Percentiles rank a stretch among this genome's conserved stretches.
These are phyloP conservation scores for Lantana camara DNA, from an alignment of 257 asterid genomes.

Conservation along the genomic window DNA sequence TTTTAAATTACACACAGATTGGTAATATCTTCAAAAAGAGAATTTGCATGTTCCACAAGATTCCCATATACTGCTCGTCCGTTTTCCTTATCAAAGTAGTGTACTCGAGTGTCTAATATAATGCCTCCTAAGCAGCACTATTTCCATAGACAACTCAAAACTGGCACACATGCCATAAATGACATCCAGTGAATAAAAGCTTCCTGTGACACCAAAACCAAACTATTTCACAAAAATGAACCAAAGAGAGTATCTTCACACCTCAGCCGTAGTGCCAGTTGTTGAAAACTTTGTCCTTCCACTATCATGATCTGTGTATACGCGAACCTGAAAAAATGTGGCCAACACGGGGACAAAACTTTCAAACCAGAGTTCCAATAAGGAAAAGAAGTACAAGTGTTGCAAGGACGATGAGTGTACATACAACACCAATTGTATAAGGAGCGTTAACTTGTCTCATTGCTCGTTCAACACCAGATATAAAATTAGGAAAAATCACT, in stretches of 20 bases:
- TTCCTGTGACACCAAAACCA: neutral
- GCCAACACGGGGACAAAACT: conserved; percentile 22
- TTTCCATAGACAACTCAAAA: no score
- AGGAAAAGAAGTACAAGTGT: conserved; percentile 16
- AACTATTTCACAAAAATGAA: conserved; percentile 2
- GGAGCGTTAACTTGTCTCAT: conserved; percentile 79
- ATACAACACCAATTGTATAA: conserved; percentile 85
- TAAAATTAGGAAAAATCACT: conserved; percentile 66
- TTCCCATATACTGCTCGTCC: neutral
- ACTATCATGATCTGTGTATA: conserved; percentile 54
- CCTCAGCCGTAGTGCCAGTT: conserved; percentile 97
- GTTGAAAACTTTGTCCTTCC: conserved; percentile 61
- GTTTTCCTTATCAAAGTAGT: neutral
- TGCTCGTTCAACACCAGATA: conserved; percentile 84
- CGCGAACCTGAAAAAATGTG: conserved; percentile 62
- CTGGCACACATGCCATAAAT: no score
- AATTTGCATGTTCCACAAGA: neutral
- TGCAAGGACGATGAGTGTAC: conserved; percentile 32
- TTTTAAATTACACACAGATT: no score
- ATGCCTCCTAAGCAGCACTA: neutral
- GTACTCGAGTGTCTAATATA: neutral
- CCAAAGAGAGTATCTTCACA: conserved; percentile 25
- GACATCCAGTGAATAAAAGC: no score
- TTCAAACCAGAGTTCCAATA: neutral
- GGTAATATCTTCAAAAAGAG: no score